These are phyloP conservation scores for Erodium trifolium DNA, from an alignment of 441 rosid genomes.

Conservation along the genomic window DNA sequence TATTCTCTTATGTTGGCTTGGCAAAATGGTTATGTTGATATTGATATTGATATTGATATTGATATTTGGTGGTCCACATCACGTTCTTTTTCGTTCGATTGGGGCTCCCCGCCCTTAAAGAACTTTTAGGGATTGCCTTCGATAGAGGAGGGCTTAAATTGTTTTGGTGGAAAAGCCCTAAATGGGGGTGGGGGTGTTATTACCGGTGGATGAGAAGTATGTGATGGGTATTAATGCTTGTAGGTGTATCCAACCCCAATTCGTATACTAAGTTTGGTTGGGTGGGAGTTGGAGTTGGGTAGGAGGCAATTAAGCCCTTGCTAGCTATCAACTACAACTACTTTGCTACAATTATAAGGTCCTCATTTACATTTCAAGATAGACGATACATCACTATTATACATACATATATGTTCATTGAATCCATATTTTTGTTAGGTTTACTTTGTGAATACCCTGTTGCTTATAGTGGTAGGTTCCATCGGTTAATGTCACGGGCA, in stretches of 20 bases:
- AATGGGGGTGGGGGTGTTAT: slow-evolving; percentile 21
- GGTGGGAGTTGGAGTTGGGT: slow-evolving; percentile 29
- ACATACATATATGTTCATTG: neutral
- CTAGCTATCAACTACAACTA: slow-evolving; percentile 8
- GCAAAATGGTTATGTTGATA: neutral
- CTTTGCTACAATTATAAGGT: slow-evolving; percentile 2
- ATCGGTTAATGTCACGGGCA: neutral
- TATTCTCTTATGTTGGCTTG: neutral
- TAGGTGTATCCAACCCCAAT: slow-evolving; percentile 30
- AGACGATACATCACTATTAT: neutral
- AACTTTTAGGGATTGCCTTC: neutral
- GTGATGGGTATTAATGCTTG: slow-evolving; percentile 32
- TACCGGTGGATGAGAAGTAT: slow-evolving; percentile 27
- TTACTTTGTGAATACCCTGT: neutral
- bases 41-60: slow-evolving; percentile 7
- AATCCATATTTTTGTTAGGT: neutral
- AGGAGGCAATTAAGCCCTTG: slow-evolving; percentile 32
- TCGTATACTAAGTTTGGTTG: slow-evolving; percentile 27
- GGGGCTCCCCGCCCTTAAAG: neutral
- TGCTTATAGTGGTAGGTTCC: neutral
- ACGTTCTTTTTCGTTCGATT: too few species aligned
- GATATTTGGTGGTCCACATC: too few species aligned
- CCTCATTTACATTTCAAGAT: slow-evolving; percentile 15
- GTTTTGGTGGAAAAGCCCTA: slow-evolving; percentile 16
- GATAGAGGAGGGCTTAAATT: slow-evolving; percentile 13